Evolutionary conservation across 2,329 filamentous ascomycete genomes (phyloP), one percentile per base, ranked within the genome.

Genomic region (Cladosporium sphaerospermum): DNA sequence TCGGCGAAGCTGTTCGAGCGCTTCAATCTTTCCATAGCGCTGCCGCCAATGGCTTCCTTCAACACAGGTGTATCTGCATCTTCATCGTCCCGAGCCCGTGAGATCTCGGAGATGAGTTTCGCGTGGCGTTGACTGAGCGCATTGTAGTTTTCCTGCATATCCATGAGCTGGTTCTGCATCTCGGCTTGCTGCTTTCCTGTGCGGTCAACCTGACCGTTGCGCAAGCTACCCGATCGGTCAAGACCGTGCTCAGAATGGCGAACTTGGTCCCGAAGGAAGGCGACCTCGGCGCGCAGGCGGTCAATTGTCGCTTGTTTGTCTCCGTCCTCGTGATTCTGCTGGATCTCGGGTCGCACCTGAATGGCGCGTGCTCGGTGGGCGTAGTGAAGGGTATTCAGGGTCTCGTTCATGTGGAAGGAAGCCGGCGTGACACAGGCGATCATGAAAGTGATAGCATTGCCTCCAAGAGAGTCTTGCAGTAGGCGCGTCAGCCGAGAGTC

Each of bases 361-460:
- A 99, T 99, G 1, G 91, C 90, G 59, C 93, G 86, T 57, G 93
- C 95, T 59, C 93, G 83, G 73, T 97, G 93, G 6, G 93, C 93
- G 71, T 99, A 99, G 69, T 96, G 69, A 13, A 99, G 89, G 0
- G 93, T 99, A 69, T 99, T 99, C 54, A 99, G 76, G 0, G 95
- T 97, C 73, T 99, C 93, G 73, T 91, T 97, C 42, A 99, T 77
- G 69, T 99, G 93, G 67, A 99, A 99, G 68, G 96, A 91, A 11
- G 92, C 89, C 0, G 91, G 92, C 1, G 92, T 99, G 31, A 99
- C 91, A 72, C 93, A 99, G 8, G 93, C 93, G 73, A 99, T 93
- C 93, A 99, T 97, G 73, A 97, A 99, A 0, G 93, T 99, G 67
- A 96, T 95, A 34, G 93, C 93, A 67, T 95, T 97, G 4, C 93